Conservation (phyloP, 192 early-diverging fungal species). For the Mortierella claussenii region DNA sequence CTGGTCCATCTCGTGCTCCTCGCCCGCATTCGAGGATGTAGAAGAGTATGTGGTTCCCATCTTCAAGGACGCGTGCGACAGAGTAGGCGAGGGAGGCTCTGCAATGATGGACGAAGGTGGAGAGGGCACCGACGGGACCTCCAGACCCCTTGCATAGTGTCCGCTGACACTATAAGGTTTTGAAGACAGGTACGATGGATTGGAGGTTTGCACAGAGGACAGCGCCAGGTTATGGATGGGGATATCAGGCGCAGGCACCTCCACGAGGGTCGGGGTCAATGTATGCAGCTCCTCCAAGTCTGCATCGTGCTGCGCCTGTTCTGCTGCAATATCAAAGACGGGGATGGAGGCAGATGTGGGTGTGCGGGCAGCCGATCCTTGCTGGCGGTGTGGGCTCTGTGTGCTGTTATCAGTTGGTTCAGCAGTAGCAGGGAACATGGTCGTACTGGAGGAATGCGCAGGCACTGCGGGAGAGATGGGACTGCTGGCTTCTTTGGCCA, state of each 20-base stretch:
- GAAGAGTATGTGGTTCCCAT: constrained; percentile 32
- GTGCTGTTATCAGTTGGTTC: not conserved
- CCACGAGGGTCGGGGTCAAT: constrained; percentile 36
- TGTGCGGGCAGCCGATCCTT: constrained; percentile 5
- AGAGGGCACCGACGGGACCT: constrained; percentile 30
- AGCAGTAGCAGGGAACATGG: constrained; percentile 20
- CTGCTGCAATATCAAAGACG: not conserved
- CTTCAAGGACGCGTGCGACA: constrained; percentile 43
- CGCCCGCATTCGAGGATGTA: constrained; percentile 40
- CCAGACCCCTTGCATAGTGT: constrained; percentile 37
- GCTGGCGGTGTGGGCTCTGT: not conserved
- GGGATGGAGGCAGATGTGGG: constrained; percentile 19
- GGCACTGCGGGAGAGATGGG: constrained; percentile 26
- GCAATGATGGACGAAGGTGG: constrained; percentile 52
- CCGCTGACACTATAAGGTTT: constrained; percentile 36
- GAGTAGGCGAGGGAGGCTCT: constrained; percentile 54
- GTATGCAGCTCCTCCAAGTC: constrained; percentile 45
- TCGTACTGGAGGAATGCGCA: too few species aligned
- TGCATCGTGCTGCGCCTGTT: constrained; percentile 9
- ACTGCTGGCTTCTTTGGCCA: constrained; percentile 19
- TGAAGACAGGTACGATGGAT: constrained; percentile 42
- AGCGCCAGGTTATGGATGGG: constrained; percentile 23
- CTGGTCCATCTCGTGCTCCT: constrained; percentile 29
- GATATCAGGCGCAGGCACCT: constrained; percentile 42
- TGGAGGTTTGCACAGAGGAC: constrained; percentile 4